Evolutionary conservation across 148 eudicot genomes (phyloP).

Genomic region (Bassia scoparia): DNA sequence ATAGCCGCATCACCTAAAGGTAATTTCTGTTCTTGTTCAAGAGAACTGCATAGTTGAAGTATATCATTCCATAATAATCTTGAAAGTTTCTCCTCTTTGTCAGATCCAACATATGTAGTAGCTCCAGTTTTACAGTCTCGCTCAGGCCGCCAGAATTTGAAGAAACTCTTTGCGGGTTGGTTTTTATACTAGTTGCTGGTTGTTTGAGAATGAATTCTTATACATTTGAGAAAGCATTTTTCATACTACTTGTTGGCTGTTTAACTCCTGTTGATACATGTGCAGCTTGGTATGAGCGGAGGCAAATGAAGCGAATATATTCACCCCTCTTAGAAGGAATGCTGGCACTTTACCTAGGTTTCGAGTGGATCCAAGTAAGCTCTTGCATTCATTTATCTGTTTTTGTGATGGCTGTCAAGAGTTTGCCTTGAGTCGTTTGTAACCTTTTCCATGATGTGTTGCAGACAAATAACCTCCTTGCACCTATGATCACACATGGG

Average conservation of each 20-base stretch:
- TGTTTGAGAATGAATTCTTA: too few relatives aligned
- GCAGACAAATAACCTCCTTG: conserved; percentile 81
- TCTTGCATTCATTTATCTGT: neutral
- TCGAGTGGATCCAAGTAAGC: conserved; percentile 90
- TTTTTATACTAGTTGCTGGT: too few relatives aligned
- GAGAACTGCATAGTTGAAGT: too few relatives aligned
- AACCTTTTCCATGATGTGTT: neutral
- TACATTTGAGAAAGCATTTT: too few relatives aligned
- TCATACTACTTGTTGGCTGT: too few relatives aligned
- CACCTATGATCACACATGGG: conserved; percentile 90
- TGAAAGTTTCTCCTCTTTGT: conserved; percentile 3
- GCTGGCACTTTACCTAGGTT: conserved; percentile 92
- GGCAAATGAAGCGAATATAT: conserved; percentile 92
- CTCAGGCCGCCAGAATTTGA: conserved; percentile 72
- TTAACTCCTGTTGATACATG: neutral
- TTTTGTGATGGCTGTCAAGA: neutral
- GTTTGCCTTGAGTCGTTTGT: neutral
- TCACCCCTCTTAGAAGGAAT: conserved; percentile 88
- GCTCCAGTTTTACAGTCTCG: conserved; percentile 80
- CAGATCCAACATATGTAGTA: conserved; percentile 90
- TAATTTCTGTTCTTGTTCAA: conserved; percentile 14
- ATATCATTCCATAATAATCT: neutral
- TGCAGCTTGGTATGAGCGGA: conserved; percentile 95
- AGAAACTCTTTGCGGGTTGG: conserved; percentile 87
- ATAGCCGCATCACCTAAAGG: conserved; percentile 98